Base-by-base conservation (phyloP, 2,329 filamentous ascomycete genomes). In the Stemphylium beticola region DNA sequence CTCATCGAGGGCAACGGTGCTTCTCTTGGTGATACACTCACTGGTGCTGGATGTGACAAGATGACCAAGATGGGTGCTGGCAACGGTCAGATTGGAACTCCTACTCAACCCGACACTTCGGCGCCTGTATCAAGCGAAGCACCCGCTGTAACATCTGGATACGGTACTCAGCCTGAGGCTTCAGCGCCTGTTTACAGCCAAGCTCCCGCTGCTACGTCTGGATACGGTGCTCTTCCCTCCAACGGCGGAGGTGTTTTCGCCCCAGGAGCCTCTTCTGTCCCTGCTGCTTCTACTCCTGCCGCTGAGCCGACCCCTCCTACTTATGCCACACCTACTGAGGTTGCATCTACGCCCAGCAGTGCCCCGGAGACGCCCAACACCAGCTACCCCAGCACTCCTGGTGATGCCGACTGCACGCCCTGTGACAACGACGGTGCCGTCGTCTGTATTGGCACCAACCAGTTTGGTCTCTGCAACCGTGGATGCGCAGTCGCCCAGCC, bases 391-490 rank as follows among this genome's bases (percentile, higher is more conserved):
- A 40, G 57, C 14, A 50, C 61, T 5, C 60, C 52, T 26, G 29
- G 44, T 32, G 49, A 49, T 26, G 58, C 55, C 12, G 60, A 64
- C 50, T 66, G 67, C 61, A 65, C 61, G 33, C 61, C 77, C 33
- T 81, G 79, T 72, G 66, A 70, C 12, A 71, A 62, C 33, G 72
- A 77, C 8, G 78, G 78, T 17, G 67, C 64, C 22, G 61, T 81
- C 40, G 68, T 80, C 51, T 81, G 79, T 70, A 77, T 79, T 32
- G 77, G 77, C 45, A 60, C 51, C 43, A 68, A 59, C 34, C 69
- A 75, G 22, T 81, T 77, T 50, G 79, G 78, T 29, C 67, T 80
- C 32, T 81, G 78, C 74, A 72, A 80, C 69, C 67, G 72, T 46
- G 72, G 75, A 40, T 77, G 68, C 52, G 78, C 76, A 4, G 67